Evolutionary conservation across 148 eudicot genomes (phyloP), one percentile per base, ranked within the genome.

Genomic region (Nepenthes gracilis): DNA sequence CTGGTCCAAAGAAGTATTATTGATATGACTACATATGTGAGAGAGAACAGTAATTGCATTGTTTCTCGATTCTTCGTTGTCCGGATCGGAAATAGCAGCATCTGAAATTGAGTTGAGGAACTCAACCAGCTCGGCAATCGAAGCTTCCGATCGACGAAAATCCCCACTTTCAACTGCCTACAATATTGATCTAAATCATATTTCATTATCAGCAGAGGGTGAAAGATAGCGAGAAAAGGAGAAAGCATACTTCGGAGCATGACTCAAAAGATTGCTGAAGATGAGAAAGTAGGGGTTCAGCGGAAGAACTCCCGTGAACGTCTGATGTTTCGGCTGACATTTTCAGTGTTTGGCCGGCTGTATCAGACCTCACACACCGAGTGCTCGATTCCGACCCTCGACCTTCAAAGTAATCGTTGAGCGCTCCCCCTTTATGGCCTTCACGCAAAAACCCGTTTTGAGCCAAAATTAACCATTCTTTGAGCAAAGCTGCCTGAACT

Each of bases 1-100:
- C 95, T 82, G 95, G 62, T 75, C 80, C 66, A 79, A 45, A 33
- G 74, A 55, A 58, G 95, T 78, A 12, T 79, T 64, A 45, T 70
- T 55, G 49, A 91, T 35, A 49, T 70, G 80, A 43, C 62, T 70
- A 37, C 71, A 72, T 57, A 87, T 70, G 35, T 74, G 70, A 5
- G 72, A 15, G 2, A 91, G 75, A 60, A 78, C 64, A 12, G 54
- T 33, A 13, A 77, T 57, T 5, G 85, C 85, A 23, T 71, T 67
- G 7, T 51, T 48, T 36, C 60, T 62, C 5, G 60, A 33, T 9
- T 50, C 75, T 23, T 71, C 77, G 32, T 83, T 69, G 3, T 76
- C 73, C 0, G 72, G 68, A 45, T 74, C 74, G 0, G 72, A 60
- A 6, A 64, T 47, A 8, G 73, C 67, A 9, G 69, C 75, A 38